phyloP scores from a whole-genome alignment of 495 filamentous ascomycete species.

The Cairneyella variabilis region DNA sequence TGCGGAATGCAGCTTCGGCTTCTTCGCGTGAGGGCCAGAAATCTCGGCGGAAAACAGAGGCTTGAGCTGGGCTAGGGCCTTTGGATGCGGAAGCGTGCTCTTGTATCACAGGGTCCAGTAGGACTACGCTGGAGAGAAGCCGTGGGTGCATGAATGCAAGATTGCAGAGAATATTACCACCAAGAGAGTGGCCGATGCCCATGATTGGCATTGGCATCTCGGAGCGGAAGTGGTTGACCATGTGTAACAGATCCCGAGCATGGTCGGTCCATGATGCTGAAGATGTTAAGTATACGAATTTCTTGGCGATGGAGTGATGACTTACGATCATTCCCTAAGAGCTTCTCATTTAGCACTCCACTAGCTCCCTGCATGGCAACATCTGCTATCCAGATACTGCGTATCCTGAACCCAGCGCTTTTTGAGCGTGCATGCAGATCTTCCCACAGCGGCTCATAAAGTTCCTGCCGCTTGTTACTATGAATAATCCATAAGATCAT shows the following conservation, averaged over 20 bases:
- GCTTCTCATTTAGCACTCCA: constrained; percentile 67
- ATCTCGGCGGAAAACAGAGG: constrained; percentile 63
- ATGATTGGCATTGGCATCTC: constrained; percentile 86
- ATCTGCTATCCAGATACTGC: constrained; percentile 84
- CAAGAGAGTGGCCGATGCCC: constrained; percentile 88
- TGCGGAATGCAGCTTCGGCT: constrained; percentile 56
- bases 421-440: constrained; percentile 57
- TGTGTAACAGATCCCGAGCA: constrained; percentile 78
- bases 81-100: constrained; percentile 24
- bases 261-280: constrained; percentile 79
- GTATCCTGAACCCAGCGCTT: constrained; percentile 60
- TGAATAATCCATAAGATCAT: not conserved
- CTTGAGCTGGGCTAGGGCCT: constrained; percentile 34
- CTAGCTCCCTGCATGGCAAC: constrained; percentile 72
- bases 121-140: constrained; percentile 68
- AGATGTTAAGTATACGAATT: constrained; percentile 1
- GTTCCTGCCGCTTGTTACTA: constrained; percentile 49
- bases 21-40: constrained; percentile 64
- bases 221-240: constrained; percentile 78
- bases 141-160: constrained; percentile 75
- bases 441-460: constrained; percentile 87
- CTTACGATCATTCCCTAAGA: constrained; percentile 76
- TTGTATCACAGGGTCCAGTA: constrained; percentile 79
- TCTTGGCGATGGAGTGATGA: constrained; percentile 22
- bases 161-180: constrained; percentile 63